A percentile compares a stretch with the other conserved stretches of the same genome.
Conservation (phyloP, 495 filamentous ascomycete species). For the Penicillium verhagenii region DNA sequence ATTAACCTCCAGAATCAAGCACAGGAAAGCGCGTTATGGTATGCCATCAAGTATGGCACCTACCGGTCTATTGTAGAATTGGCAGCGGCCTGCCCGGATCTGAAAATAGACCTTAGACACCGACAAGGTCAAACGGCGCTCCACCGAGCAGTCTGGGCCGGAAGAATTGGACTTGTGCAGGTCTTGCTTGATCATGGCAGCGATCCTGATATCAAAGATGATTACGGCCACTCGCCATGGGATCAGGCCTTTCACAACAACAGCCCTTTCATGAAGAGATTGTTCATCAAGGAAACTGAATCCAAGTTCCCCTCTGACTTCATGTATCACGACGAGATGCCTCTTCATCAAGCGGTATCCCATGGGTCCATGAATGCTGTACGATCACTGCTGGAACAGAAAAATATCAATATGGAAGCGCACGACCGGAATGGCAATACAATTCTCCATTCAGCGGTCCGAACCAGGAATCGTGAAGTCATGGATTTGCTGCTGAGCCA, state of each 20-base stretch:
- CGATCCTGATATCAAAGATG: slow-evolving; percentile 7
- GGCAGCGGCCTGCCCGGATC: neutral
- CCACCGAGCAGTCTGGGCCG: slow-evolving; percentile 6
- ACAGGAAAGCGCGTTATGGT: slow-evolving; percentile 9
- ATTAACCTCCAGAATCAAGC: slow-evolving; percentile 9
- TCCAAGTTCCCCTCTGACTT: neutral
- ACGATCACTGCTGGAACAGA: slow-evolving; percentile 5
- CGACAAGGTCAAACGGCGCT: slow-evolving; percentile 4
- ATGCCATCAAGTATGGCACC: slow-evolving; percentile 9
- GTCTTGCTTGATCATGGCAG: slow-evolving; percentile 7
- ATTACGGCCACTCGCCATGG: slow-evolving; percentile 6
- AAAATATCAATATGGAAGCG: neutral
- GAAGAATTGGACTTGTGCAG: slow-evolving; percentile 8
- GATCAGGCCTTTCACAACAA: slow-evolving; percentile 1
- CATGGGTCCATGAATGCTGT: slow-evolving; percentile 7
- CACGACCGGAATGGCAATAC: slow-evolving; percentile 10
- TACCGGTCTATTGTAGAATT: neutral
- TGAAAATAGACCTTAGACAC: slow-evolving; percentile 2
- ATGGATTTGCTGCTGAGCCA: slow-evolving; percentile 11
- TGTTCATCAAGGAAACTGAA: neutral
- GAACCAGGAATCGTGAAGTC: slow-evolving; percentile 1
- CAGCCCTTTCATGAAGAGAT: slow-evolving; percentile 1
- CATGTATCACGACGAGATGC: slow-evolving; percentile 5
- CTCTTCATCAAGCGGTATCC: slow-evolving; percentile 7
- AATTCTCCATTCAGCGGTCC: slow-evolving; percentile 10